phyloP scores from a whole-genome alignment of 2,329 filamentous ascomycete species.

The Aspergillus pseudotamarii region DNA sequence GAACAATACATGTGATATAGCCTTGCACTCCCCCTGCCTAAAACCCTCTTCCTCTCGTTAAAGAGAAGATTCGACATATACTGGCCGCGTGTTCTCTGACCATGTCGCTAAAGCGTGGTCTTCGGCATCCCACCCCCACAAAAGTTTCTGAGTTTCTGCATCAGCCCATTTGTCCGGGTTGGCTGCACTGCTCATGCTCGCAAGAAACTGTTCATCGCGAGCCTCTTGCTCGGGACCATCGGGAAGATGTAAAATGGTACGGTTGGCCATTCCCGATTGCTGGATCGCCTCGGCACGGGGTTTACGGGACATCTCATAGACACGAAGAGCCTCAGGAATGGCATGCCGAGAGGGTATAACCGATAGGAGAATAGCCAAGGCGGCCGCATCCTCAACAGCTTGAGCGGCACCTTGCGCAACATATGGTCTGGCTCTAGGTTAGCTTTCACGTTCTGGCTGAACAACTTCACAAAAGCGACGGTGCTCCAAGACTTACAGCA shows the following conservation, averaged over 20 bases:
- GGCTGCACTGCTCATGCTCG: not conserved
- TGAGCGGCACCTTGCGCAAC: slow-evolving; percentile 51
- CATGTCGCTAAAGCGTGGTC: not conserved
- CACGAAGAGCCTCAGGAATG: slow-evolving; percentile 35
- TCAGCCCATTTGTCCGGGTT: not conserved
- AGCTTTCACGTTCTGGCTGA: not conserved
- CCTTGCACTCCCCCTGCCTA: no score
- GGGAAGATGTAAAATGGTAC: slow-evolving; percentile 39
- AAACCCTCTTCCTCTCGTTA: not conserved
- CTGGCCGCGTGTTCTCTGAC: not conserved
- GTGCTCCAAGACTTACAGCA: slow-evolving; percentile 22
- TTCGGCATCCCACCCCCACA: not conserved
- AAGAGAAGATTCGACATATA: not conserved
- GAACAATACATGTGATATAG: no score
- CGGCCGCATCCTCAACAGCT: slow-evolving; percentile 47
- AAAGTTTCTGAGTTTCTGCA: not conserved
- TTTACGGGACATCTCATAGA: slow-evolving; percentile 43
- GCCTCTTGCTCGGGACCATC: slow-evolving; percentile 44
- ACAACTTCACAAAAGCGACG: not conserved
- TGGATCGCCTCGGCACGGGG: slow-evolving; percentile 43
- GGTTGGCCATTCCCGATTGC: slow-evolving; percentile 38
- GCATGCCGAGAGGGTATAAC: slow-evolving; percentile 22
- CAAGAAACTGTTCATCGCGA: slow-evolving; percentile 36
- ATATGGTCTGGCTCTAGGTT: slow-evolving; percentile 25
- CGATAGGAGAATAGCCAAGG: slow-evolving; percentile 38